These are phyloP conservation scores for Neonectria coccinea DNA, from an alignment of 2,329 filamentous ascomycete species.

Conservation along the genomic window DNA sequence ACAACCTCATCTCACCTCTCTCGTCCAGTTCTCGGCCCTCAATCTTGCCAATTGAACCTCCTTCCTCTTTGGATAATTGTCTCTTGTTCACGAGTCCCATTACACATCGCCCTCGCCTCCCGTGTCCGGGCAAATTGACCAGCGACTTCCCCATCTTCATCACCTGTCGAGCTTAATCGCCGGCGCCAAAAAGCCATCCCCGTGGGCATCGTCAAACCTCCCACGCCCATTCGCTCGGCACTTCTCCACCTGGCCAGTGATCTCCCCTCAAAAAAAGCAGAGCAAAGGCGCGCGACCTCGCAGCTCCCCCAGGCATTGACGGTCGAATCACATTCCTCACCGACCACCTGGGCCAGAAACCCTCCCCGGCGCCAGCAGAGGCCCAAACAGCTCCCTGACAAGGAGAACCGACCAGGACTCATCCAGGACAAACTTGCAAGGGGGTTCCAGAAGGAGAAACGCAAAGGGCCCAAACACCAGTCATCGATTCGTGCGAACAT, in stretches of 20 bases:
- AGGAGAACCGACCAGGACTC: constrained; percentile 34
- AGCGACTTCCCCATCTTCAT: constrained; percentile 16
- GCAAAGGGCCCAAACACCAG: constrained; percentile 33
- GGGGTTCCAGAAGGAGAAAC: constrained; percentile 46
- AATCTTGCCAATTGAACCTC: not conserved
- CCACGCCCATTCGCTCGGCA: constrained; percentile 44
- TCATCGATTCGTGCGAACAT: constrained; percentile 11
- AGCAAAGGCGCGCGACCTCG: constrained; percentile 25
- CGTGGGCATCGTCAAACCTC: constrained; percentile 33
- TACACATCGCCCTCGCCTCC: constrained; percentile 9
- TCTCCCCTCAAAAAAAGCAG: constrained; percentile 34
- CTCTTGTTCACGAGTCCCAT: not conserved
- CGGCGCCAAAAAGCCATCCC: constrained; percentile 36
- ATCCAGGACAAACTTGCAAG: constrained; percentile 32
- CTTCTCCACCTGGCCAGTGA: constrained; percentile 28
- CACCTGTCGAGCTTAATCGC: constrained; percentile 33
- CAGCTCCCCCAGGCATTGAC: constrained; percentile 29
- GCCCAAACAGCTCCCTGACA: constrained; percentile 43
- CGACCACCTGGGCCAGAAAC: constrained; percentile 45
- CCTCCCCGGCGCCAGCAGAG: constrained; percentile 44
- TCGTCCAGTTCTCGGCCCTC: constrained; percentile 1
- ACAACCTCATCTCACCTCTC: constrained; percentile 1
- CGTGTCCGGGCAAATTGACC: constrained; percentile 13
- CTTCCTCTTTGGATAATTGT: not conserved
- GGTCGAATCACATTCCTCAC: constrained; percentile 48